A percentile compares a stretch with the other conserved stretches of the same genome.
Conservation (phyloP, 768 basidiomycete species). For the Mycena belliarum region DNA sequence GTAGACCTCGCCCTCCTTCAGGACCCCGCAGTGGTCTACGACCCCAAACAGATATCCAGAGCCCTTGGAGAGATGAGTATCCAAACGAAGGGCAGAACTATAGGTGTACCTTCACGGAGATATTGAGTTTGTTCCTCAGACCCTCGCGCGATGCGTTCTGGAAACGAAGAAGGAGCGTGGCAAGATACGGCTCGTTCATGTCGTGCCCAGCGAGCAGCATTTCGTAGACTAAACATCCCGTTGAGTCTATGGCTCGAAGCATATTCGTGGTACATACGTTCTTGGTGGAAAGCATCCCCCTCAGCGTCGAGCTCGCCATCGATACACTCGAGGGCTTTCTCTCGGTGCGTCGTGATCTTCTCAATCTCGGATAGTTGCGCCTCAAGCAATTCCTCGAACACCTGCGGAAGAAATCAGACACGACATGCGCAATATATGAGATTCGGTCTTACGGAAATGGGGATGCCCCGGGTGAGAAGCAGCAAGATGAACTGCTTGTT, state of each 20-base stretch:
- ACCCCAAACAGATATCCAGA: slow-evolving; percentile 23
- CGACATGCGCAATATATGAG: background rate
- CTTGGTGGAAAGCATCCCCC: slow-evolving; percentile 15
- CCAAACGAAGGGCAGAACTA: background rate
- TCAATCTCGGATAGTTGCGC: slow-evolving; percentile 19
- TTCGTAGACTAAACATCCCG: slow-evolving; percentile 18
- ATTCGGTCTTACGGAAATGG: background rate
- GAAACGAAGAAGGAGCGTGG: slow-evolving; percentile 14
- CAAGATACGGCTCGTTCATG: slow-evolving; percentile 25
- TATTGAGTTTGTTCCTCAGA: slow-evolving; percentile 23
- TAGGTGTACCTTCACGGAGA: slow-evolving; percentile 17
- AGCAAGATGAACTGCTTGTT: slow-evolving; percentile 25
- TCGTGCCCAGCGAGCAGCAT: slow-evolving; percentile 25
- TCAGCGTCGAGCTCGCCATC: slow-evolving; percentile 22
- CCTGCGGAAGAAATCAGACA: background rate
- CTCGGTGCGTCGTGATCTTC: slow-evolving; percentile 10
- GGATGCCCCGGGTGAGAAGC: slow-evolving; percentile 19
- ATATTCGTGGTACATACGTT: slow-evolving; percentile 2
- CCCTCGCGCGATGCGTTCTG: slow-evolving; percentile 13
- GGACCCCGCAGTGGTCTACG: slow-evolving; percentile 22
- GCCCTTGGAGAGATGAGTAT: slow-evolving; percentile 4
- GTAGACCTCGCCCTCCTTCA: slow-evolving; percentile 26
- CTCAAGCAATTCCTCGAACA: slow-evolving; percentile 19
- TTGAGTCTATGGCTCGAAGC: background rate
- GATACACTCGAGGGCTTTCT: slow-evolving; percentile 18